Conservation (phyloP, 1,284 basidiomycete species). For the Melampsora americana region DNA sequence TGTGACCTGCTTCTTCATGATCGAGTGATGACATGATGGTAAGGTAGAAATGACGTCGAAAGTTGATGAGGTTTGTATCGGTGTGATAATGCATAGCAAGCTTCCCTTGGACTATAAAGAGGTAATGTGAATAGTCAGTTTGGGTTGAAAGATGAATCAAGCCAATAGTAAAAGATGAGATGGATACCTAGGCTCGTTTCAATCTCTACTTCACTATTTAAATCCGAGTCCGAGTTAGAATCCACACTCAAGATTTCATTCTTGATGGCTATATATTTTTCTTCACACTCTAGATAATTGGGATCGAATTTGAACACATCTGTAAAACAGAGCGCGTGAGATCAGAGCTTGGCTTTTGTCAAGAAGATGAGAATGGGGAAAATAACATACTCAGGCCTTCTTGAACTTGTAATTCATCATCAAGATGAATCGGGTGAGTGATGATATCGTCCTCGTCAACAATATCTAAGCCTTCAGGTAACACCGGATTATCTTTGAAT, state of each 20-base stretch:
- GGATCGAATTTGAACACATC: constrained; percentile 95
- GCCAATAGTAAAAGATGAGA: too few relatives aligned
- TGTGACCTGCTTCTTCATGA: constrained; percentile 98
- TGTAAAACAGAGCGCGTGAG: constrained; percentile 53
- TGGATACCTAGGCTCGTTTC: constrained; percentile 58
- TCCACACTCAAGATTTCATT: constrained; percentile 77
- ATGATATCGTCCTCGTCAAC: constrained; percentile 94
- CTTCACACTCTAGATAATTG: constrained; percentile 84
- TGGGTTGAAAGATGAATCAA: too few relatives aligned
- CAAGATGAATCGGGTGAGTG: too few relatives aligned
- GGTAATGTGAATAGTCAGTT: not conserved
- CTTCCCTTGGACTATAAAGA: constrained; percentile 56
- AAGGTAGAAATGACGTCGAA: constrained; percentile 88
- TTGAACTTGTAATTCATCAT: too few relatives aligned
- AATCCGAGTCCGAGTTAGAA: constrained; percentile 48
- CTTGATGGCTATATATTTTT: constrained; percentile 87
- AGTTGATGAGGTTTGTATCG: constrained; percentile 90
- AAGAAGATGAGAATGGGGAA: constrained; percentile 87
- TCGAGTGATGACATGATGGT: constrained; percentile 87
- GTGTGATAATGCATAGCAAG: constrained; percentile 91
- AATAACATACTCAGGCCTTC: constrained; percentile 85
- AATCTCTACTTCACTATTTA: constrained; percentile 60
- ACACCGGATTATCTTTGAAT: constrained; percentile 93
- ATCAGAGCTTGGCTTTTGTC: constrained; percentile 63
- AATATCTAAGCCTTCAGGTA: constrained; percentile 88